Percentiles rank a stretch among this genome's conserved stretches.
phyloP scores from a whole-genome alignment of 2,329 filamentous ascomycete genomes.

The Trichoderma afroharzianum region DNA sequence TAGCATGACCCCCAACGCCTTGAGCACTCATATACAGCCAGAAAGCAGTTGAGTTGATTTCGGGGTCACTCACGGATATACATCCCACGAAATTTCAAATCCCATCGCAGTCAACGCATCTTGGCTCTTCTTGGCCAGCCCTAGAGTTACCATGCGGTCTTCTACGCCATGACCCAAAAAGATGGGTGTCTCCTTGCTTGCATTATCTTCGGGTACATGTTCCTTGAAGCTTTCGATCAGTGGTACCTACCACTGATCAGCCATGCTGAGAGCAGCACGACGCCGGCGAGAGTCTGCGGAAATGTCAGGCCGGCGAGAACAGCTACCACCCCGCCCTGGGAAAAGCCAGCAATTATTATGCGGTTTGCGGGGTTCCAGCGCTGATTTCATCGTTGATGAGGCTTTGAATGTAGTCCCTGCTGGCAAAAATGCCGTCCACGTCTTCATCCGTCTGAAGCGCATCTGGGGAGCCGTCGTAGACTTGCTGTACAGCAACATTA shows the following conservation, averaged over 20 bases:
- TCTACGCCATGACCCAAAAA: slow-evolving; percentile 78
- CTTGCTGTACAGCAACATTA: slow-evolving; percentile 2
- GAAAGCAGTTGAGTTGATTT: background rate
- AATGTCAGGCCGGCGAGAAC: slow-evolving; percentile 75
- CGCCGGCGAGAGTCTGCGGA: slow-evolving; percentile 71
- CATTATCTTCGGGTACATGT: slow-evolving; percentile 30
- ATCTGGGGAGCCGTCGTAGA: slow-evolving; percentile 3
- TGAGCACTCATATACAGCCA: background rate
- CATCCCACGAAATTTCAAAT: slow-evolving; percentile 70
- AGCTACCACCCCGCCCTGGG: slow-evolving; percentile 88
- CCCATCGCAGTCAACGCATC: slow-evolving; percentile 63
- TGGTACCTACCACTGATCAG: no score
- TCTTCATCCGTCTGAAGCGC: slow-evolving; percentile 48
- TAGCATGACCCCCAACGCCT: background rate
- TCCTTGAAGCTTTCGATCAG: slow-evolving; percentile 50
- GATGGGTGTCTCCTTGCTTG: slow-evolving; percentile 66
- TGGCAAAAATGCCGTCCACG: slow-evolving; percentile 68
- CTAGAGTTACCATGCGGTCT: slow-evolving; percentile 66
- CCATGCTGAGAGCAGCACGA: slow-evolving; percentile 82
- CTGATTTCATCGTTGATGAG: slow-evolving; percentile 79
- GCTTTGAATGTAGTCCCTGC: slow-evolving; percentile 70
- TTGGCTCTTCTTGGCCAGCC: slow-evolving; percentile 63
- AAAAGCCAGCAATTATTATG: slow-evolving; percentile 83
- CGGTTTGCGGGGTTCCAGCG: slow-evolving; percentile 72
- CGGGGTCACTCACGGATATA: slow-evolving; percentile 59